phyloP scores from a whole-genome alignment of 768 basidiomycete genomes.

The Pleurotus ostreatus region DNA sequence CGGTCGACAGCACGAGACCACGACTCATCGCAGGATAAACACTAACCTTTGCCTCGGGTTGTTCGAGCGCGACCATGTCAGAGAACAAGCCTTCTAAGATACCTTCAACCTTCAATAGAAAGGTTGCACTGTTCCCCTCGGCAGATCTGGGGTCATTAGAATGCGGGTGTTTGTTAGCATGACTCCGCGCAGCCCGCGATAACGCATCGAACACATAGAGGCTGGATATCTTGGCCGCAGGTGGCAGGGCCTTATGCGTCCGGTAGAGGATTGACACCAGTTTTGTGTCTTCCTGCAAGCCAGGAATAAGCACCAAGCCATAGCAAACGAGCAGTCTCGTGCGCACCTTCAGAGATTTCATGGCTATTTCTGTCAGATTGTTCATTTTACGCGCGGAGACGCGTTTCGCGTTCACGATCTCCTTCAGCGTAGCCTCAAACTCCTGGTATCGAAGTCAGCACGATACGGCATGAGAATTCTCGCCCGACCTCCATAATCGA shows the following conservation, averaged over 20 bases:
- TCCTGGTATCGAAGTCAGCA: constrained; percentile 40
- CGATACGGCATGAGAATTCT: too few species aligned
- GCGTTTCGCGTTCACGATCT: constrained; percentile 78
- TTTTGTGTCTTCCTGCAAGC: constrained; percentile 73
- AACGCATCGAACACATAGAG: constrained; percentile 94
- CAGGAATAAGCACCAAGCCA: background rate
- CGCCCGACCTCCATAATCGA: too few species aligned
- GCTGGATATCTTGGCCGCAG: constrained; percentile 73
- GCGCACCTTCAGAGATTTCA: constrained; percentile 71
- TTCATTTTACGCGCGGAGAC: constrained; percentile 86
- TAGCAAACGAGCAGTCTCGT: constrained; percentile 19
- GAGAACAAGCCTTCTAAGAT: constrained; percentile 85
- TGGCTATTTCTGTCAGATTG: constrained; percentile 67
- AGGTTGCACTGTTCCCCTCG: constrained; percentile 74
- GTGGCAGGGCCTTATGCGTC: constrained; percentile 75
- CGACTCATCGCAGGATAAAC: background rate
- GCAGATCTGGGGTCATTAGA: constrained; percentile 50
- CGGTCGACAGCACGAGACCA: constrained; percentile 2
- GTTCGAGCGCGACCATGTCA: constrained; percentile 70
- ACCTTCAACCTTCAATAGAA: constrained; percentile 86
- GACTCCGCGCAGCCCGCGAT: constrained; percentile 72
- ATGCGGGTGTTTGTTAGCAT: constrained; percentile 60
- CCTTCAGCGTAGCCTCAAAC: constrained; percentile 77
- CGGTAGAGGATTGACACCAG: constrained; percentile 87
- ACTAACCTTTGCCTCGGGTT: constrained; percentile 85